phyloP scores from a whole-genome alignment of 1,284 basidiomycete genomes.

The Tetrapyrgos nigripes region DNA sequence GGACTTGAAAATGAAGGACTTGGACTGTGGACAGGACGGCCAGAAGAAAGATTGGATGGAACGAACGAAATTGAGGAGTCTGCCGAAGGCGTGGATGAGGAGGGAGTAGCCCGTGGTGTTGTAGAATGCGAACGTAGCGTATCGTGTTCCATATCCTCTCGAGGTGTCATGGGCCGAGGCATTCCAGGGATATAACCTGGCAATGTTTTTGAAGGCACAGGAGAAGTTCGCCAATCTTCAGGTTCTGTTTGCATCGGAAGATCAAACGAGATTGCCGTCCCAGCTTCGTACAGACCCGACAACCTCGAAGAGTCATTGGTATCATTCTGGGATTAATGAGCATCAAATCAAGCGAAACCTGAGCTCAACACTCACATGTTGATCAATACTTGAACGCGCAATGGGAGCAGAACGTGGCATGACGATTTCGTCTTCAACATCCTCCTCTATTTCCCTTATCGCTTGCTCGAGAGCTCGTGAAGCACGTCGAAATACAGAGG shows the following conservation, averaged over 20 bases:
- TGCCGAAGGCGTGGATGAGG: slow-evolving; percentile 32
- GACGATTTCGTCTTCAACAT: slow-evolving; percentile 73
- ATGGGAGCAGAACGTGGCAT: slow-evolving; percentile 68
- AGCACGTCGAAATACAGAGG: slow-evolving; percentile 63
- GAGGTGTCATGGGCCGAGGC: slow-evolving; percentile 86
- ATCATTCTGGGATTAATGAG: slow-evolving; percentile 32
- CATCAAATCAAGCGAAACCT: slow-evolving; percentile 5
- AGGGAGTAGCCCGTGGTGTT: slow-evolving; percentile 79
- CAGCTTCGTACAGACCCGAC: slow-evolving; percentile 53
- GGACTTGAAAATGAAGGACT: not conserved
- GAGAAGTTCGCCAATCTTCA: slow-evolving; percentile 58
- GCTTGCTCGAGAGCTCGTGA: slow-evolving; percentile 76
- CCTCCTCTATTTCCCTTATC: slow-evolving; percentile 75
- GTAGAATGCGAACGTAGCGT: slow-evolving; percentile 77
- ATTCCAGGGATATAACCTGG: slow-evolving; percentile 89
- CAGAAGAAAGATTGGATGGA: slow-evolving; percentile 42
- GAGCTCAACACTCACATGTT: slow-evolving; percentile 31
- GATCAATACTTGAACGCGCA: slow-evolving; percentile 41
- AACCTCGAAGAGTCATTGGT: slow-evolving; percentile 25
- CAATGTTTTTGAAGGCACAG: slow-evolving; percentile 66
- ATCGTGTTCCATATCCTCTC: slow-evolving; percentile 67
- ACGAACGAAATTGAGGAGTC: slow-evolving; percentile 36
- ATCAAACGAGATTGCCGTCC: slow-evolving; percentile 74
- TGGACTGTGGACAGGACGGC: not conserved
- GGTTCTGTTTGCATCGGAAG: slow-evolving; percentile 50